phyloP scores from a whole-genome alignment of 2,329 filamentous ascomycete genomes.

The Phaeosphaeria sp. region DNA sequence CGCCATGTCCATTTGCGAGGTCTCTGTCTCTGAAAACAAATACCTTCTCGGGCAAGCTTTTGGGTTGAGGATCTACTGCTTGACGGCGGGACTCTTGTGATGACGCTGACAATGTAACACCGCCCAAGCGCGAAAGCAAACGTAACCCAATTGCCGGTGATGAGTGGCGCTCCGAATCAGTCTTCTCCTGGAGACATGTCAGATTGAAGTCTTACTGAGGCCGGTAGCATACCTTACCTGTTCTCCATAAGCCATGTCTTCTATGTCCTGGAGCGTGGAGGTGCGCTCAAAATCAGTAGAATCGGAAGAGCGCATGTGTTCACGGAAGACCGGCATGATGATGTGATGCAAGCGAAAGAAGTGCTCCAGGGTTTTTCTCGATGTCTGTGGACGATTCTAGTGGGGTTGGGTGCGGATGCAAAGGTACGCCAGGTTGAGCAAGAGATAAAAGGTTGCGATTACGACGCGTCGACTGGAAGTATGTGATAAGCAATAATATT shows the following conservation, averaged over 20 bases:
- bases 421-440: too few relatives aligned
- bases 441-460: too few relatives aligned
- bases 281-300: slow-evolving; percentile 11
- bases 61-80: neutral
- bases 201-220: neutral
- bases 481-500: too few relatives aligned
- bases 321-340: neutral
- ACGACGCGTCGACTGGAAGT: too few relatives aligned
- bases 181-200: neutral
- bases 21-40: neutral
- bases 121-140: neutral
- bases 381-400: too few relatives aligned
- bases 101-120: neutral
- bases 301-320: slow-evolving; percentile 8
- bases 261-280: slow-evolving; percentile 6
- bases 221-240: neutral
- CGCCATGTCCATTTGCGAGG: neutral
- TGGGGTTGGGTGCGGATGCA: too few relatives aligned
- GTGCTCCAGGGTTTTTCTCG: too few relatives aligned
- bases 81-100: neutral
- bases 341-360: neutral
- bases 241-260: slow-evolving; percentile 6
- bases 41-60: neutral
- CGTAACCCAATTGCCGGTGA: neutral
- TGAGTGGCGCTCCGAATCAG: neutral